phyloP scores from a whole-genome alignment of 805 yeast genomes.

The Wickerhamomyces ciferrii region DNA sequence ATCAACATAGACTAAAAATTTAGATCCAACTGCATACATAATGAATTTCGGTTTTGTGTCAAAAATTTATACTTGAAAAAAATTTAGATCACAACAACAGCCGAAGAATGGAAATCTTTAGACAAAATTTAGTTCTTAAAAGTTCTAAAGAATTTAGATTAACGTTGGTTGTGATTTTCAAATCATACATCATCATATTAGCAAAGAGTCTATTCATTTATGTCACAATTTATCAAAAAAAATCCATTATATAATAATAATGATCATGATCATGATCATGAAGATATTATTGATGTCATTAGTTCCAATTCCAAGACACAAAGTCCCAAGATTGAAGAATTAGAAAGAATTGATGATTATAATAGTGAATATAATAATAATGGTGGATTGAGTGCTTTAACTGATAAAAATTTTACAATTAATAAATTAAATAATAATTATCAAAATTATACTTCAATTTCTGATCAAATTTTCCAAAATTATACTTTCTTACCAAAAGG shows the following conservation, averaged over 20 bases:
- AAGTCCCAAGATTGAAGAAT: background rate
- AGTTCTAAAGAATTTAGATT: too few relatives aligned
- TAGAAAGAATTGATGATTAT: background rate
- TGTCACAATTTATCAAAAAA: background rate
- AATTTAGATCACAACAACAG: background rate
- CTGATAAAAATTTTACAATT: background rate
- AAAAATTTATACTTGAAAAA: background rate
- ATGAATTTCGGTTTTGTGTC: background rate
- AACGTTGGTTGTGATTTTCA: too few relatives aligned
- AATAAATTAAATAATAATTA: background rate
- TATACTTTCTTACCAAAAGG: background rate
- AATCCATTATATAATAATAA: background rate
- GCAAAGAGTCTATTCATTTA: background rate
- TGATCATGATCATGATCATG: too few relatives aligned
- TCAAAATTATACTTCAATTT: background rate
- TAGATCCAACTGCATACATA: background rate
- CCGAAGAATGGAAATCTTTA: background rate
- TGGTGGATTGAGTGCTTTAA: background rate
- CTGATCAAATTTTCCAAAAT: background rate
- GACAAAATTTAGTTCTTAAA: too few relatives aligned
- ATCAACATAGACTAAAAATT: too few relatives aligned
- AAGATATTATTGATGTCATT: background rate
- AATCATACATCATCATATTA: too few relatives aligned
- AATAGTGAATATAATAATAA: background rate
- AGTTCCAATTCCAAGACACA: background rate